phyloP scores from a whole-genome alignment of 106 monocot species.

The Phalaenopsis aphrodite region DNA sequence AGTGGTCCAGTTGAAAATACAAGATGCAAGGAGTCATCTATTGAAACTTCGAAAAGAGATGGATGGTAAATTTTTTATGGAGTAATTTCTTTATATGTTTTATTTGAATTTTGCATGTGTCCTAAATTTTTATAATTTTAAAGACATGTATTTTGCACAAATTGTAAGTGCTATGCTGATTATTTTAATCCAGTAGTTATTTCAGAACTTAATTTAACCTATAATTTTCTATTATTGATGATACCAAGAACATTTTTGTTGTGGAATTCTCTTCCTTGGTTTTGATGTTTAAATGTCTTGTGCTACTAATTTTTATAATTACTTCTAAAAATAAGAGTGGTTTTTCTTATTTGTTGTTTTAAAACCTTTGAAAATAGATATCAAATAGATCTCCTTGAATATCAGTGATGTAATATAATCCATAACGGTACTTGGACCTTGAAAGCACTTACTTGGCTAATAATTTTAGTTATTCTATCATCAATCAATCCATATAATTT shows the following conservation, averaged over 20 bases:
- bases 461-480: no score
- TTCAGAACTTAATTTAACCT: background rate
- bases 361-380: no score
- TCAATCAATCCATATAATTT: no score
- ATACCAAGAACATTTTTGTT: background rate
- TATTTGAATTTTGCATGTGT: background rate
- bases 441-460: no score
- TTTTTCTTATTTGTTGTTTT: no score
- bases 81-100: background rate
- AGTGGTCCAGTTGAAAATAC: conserved; percentile 69
- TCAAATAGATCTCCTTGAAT: no score
- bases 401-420: no score
- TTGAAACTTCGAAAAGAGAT: conserved; percentile 71
- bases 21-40: conserved; percentile 51
- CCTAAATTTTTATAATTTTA: background rate
- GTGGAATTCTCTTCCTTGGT: background rate
- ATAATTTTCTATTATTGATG: background rate
- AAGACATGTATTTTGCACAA: background rate
- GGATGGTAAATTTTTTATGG: conserved; percentile 56
- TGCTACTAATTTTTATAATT: background rate
- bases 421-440: no score
- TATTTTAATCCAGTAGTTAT: conserved; percentile 1
- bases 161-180: background rate
- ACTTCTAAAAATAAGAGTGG: no score
- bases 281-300: no score